Evolutionary conservation across 164 flowering plant genomes (phyloP), one percentile per base, ranked within the genome.

Genomic region (Berberis vulgaris): DNA sequence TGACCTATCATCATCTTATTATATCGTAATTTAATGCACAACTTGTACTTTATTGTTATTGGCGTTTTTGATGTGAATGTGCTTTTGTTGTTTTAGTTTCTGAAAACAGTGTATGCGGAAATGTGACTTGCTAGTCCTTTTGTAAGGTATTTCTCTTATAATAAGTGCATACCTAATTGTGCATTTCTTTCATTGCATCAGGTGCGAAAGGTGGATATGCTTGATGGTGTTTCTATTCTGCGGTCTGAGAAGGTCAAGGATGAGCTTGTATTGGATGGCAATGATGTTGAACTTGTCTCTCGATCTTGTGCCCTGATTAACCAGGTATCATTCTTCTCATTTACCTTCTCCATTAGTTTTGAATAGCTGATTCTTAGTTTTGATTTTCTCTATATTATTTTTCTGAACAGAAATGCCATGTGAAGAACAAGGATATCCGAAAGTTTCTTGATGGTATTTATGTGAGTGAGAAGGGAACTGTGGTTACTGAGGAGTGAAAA

Each of bases 211-310:
- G 89, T 87, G 45, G 89, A 87, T 54, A 85, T 87, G 93, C 81
- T 87, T 73, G 86, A 87, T 2, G 93, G 88, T 4, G 93, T 87
- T 3, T 43, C 77, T 10, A 69, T 87, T 67, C 4, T 72, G 50
- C 74, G 93, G 41, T 85, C 93, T 43, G 89, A 87, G 61, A 85
- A 87, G 80, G 93, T 87, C 3, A 87, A 85, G 84, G 93, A 87
- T 72, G 93, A 85, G 46, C 74, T 85, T 39, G 72, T 84, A 6
- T 69, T 86, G 79, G 86, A 86, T 63, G 91, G 91, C 0, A 86
- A 81, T 65, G 91, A 86, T 60, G 76, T 86, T 68, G 89, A 86
- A 55, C 83, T 85, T 11, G 89, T 85, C 57, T 85, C 89, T 5
- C 77, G 85, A 2, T 83, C 89, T 1, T 62, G 71, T 67, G 89